These are phyloP conservation scores for Lipomyces sp. DNA, from an alignment of 805 yeast genomes.

Conservation along the genomic window DNA sequence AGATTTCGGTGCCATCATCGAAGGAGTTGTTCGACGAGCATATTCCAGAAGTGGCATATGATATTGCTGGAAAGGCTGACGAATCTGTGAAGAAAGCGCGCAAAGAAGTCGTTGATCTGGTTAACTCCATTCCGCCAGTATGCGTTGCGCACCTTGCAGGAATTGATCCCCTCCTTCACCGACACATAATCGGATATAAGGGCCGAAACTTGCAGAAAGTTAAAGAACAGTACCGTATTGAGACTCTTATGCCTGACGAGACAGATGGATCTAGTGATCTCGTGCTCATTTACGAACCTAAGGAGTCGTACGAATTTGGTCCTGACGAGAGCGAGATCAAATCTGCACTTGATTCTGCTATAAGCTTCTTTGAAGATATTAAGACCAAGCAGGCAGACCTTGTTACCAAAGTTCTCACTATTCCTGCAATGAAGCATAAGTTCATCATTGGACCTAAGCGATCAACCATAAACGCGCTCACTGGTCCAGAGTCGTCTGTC, in stretches of 20 bases:
- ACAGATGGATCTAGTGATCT: conserved; percentile 50
- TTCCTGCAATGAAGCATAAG: conserved; percentile 62
- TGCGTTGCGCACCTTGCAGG: conserved; percentile 63
- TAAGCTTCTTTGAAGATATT: conserved; percentile 59
- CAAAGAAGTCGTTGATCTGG: conserved; percentile 72
- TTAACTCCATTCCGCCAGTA: conserved; percentile 73
- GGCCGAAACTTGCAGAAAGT: conserved; percentile 29
- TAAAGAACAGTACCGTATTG: conserved; percentile 52
- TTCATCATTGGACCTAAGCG: conserved; percentile 64
- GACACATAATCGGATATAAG: conserved; percentile 53
- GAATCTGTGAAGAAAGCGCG: conserved; percentile 65
- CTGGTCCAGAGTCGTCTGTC: conserved; percentile 49
- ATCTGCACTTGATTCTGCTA: conserved; percentile 59
- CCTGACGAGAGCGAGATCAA: conserved; percentile 67
- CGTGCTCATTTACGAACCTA: conserved; percentile 59
- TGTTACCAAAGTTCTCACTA: conserved; percentile 54
- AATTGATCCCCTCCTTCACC: conserved; percentile 65
- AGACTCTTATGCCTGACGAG: conserved; percentile 58
- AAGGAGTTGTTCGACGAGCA: conserved; percentile 50
- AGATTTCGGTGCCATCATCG: conserved; percentile 55
- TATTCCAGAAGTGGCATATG: conserved; percentile 57
- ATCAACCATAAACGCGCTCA: conserved; percentile 57
- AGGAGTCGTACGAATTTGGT: conserved; percentile 57
- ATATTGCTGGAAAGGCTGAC: conserved; percentile 59
- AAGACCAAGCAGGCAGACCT: conserved; percentile 56